Conservation (phyloP, 2,329 filamentous ascomycete genomes). For the Emmonsiellopsis sp. region DNA sequence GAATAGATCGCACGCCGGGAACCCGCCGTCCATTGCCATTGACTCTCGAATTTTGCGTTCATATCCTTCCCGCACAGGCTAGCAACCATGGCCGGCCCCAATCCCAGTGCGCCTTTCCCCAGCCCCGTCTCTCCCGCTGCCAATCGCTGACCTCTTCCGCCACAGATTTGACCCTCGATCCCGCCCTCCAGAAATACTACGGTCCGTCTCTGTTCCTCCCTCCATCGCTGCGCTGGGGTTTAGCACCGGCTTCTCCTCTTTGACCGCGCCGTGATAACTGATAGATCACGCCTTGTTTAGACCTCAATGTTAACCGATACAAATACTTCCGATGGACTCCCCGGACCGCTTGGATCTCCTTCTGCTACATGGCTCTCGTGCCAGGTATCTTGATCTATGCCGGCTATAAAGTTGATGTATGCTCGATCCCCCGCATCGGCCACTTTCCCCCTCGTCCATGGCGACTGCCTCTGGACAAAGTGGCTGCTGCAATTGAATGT, state of each 20-base stretch:
- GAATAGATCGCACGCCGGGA: no score
- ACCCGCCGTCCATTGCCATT: no score
- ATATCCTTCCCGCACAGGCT: constrained; percentile 6
- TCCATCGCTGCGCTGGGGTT: not conserved
- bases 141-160: constrained; percentile 37
- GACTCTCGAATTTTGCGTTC: no score
- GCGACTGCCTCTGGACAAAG: not conserved
- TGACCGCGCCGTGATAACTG: not conserved
- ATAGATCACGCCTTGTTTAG: not conserved
- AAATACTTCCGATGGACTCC: constrained; percentile 94
- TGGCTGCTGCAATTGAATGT: not conserved
- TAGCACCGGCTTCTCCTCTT: not conserved
- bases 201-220: constrained; percentile 27
- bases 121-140: not conserved
- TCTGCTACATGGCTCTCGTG: constrained; percentile 66
- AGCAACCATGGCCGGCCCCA: constrained; percentile 42
- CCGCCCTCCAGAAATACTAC: constrained; percentile 41
- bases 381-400: constrained; percentile 61
- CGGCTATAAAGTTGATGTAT: constrained; percentile 74
- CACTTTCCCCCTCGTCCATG: no score
- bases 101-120: constrained; percentile 31
- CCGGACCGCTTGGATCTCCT: constrained; percentile 67
- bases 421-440: not conserved
- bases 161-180: constrained; percentile 32
- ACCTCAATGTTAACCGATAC: constrained; percentile 51